phyloP scores from a whole-genome alignment of 1,139 yeast genomes.

The Diutina catenulata region DNA sequence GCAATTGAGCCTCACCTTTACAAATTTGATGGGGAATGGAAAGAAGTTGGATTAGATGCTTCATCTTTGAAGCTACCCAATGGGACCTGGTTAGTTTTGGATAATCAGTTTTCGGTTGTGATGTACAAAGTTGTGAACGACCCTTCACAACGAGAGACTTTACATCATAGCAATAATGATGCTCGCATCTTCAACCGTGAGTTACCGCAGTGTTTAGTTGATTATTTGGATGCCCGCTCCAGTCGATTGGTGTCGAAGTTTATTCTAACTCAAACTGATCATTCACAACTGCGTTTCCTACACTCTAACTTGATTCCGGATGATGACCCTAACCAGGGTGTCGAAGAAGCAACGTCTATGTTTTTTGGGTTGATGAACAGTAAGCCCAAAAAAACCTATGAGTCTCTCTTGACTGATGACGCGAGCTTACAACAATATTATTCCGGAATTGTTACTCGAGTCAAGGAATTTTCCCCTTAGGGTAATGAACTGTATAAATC shows the following conservation, averaged over 20 bases:
- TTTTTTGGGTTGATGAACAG: no score
- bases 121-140: background rate
- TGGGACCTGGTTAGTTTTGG: constrained; percentile 7
- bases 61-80: constrained; percentile 8
- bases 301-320: background rate
- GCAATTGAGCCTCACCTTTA: constrained; percentile 21
- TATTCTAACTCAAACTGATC: constrained; percentile 20
- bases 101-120: background rate
- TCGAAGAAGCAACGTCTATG: no score
- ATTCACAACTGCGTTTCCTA: constrained; percentile 25
- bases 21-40: constrained; percentile 8
- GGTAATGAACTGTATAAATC: no score
- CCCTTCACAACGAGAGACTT: background rate
- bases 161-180: background rate
- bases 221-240: background rate
- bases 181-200: background rate
- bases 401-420: no score
- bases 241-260: constrained; percentile 12
- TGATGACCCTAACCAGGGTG: no score
- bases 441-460: no score
- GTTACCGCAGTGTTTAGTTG: background rate
- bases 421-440: no score
- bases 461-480: no score
- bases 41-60: constrained; percentile 13
- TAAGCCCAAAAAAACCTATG: no score